Evolutionary conservation across 169 alveolate species (phyloP).

Genomic region (Neospora caninum): DNA sequence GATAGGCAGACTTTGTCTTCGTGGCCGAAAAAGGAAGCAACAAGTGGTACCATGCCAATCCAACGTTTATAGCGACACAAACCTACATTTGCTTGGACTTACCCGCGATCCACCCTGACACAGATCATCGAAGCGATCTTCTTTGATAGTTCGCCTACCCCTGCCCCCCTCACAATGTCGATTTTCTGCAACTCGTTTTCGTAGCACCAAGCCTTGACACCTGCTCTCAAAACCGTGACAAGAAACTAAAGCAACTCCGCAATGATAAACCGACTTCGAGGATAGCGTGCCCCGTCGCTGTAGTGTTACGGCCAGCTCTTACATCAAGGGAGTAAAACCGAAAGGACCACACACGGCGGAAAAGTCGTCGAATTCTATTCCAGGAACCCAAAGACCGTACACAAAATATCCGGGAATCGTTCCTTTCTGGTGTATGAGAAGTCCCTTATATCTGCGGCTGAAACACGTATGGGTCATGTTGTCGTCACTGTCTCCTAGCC

Average conservation of each 20-base stretch:
- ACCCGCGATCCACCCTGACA: constrained; percentile 66
- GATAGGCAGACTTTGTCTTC: no score
- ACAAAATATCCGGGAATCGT: no score
- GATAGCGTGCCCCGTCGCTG: neutral
- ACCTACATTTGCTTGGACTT: neutral
- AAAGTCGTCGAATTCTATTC: no score
- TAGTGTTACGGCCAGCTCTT: neutral
- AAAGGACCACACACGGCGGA: neutral
- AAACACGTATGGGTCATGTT: no score
- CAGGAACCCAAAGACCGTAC: no score
- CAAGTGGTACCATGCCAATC: no score
- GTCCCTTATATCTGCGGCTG: no score
- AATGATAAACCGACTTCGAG: neutral
- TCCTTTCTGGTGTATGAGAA: no score
- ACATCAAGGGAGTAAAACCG: neutral
- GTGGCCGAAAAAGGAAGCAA: no score
- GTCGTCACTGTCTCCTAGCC: no score
- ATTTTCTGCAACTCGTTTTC: constrained; percentile 59
- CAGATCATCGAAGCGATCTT: constrained; percentile 54
- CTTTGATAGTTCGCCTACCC: constrained; percentile 15
- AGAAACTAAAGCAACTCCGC: no score
- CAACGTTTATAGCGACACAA: no score
- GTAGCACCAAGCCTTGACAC: constrained; percentile 68
- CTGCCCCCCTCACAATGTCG: constrained; percentile 31
- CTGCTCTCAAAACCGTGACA: constrained; percentile 9